phyloP scores from a whole-genome alignment of 176 grass and related monocot genomes.

The Aegilops umbellulata region DNA sequence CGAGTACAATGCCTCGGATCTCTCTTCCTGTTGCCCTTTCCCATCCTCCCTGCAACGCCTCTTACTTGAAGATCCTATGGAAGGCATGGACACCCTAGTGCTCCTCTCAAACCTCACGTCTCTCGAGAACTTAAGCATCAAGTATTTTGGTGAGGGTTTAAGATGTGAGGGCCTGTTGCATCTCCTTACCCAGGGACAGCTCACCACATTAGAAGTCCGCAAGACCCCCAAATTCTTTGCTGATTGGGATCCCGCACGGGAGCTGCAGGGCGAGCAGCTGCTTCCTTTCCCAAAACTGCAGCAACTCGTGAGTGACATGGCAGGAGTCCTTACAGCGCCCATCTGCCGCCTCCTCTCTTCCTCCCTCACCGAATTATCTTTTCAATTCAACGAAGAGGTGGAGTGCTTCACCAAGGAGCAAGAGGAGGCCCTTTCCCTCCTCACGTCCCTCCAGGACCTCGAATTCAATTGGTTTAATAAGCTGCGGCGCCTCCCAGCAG shows the following conservation, averaged over 20 bases:
- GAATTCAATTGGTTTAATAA: rapidly evolving
- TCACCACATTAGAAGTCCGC: neutral
- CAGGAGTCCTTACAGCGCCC: neutral
- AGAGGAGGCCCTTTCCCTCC: neutral
- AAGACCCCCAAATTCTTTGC: neutral
- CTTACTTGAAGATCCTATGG: rapidly evolving
- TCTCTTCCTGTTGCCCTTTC: neutral
- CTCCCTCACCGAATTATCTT: neutral
- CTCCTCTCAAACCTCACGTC: neutral
- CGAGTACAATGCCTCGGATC: too few species aligned
- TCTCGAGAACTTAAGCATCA: rapidly evolving
- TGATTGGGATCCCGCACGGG: neutral
- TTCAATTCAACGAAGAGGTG: rapidly evolving
- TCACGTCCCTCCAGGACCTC: constrained; percentile 7
- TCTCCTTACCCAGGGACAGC: neutral
- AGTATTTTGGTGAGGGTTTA: neutral
- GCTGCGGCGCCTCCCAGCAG: neutral
- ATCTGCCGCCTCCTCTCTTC: constrained; percentile 17
- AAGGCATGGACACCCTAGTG: neutral
- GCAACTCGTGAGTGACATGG: rapidly evolving
- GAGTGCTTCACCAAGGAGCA: neutral
- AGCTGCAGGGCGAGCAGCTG: neutral
- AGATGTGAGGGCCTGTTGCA: neutral
- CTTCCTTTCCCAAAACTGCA: neutral
- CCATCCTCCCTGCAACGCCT: neutral